Base-by-base conservation (phyloP, 352 stramenopile genomes). In the Pythium rishiriense region DNA sequence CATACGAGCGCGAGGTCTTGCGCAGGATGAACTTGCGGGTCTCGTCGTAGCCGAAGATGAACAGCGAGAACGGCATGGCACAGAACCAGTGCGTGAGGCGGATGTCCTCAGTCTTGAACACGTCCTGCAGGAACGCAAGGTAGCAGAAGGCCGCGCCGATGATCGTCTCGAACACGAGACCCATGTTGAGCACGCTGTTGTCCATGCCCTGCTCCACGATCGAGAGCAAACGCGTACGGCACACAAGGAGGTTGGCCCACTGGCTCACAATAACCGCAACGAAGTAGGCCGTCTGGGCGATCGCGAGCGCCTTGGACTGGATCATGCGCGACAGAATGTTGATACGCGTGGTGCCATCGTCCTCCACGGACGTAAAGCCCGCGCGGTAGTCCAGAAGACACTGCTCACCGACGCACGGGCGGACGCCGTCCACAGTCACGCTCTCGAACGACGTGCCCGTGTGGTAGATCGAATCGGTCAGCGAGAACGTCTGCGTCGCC, bases 141-240 rank as follows among this genome's bases (percentile, higher is more conserved):
- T 97, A 97, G 64, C 79, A 87, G 48, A 97, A 81, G 29, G 80
- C 76, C 19, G 69, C 70, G 60, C 81, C 86, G 7, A 97, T 47
- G 33, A 94, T 66, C 37, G 87, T 89, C 78, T 97, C 90, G 64
- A 94, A 96, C 22, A 90, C 62, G 22, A 97, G 75, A 14, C 86
- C 86, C 72, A 96, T 95, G 72, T 96, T 94, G 62, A 97, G 81
- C 60, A 92, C 81, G 10, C 65, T 81, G 75, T 97, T 97, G 37
- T 76, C 58, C 84, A 97, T 94, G 59, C 90, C 90, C 58, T 97
- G 90, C 19, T 88, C 71, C 46, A 79, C 66, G 61, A 97, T 81
- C 41, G 81, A 94, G 29, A 97, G 74, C 74, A 89, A 78, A 8
- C 90, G 76, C 35, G 90, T 97, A 62, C 94, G 94, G 70, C 83